Evolutionary conservation across 2,329 filamentous ascomycete genomes (phyloP), one percentile per base, ranked within the genome.

Genomic region (Chalaropsis thielavioides): DNA sequence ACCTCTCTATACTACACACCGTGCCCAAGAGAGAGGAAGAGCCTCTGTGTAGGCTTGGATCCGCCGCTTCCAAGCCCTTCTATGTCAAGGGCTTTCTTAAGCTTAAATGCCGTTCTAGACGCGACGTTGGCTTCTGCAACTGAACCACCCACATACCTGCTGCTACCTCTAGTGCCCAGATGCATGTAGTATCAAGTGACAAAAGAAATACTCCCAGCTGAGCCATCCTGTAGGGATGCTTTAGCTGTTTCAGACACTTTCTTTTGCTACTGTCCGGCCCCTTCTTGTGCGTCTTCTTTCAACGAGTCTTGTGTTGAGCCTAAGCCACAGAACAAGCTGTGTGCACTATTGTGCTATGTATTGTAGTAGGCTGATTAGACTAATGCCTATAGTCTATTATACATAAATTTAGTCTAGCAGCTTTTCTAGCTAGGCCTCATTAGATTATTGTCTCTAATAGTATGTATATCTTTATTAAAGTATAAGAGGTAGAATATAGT

Each of bases 11-110:
- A 11, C 51, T 19, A 58, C 51, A 58, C 51, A 35, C 27, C 51
- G 24, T 35, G 3, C 27, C 4, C 31, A n/a, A n/a, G 8, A 58
- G 15, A 31, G 5, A 35, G 35, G 7, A 35, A 35, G 51, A 58
- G 51, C 43, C n/a, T 46, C 15, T 46, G 15, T n/a, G 43, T 3
- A 17, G 17, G 24, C 24, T 11, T n/a, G 27, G 27, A 58, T 58
- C 27, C 51, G 24, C 51, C 27, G 46, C 51, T 58, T 58, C 51
- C 51, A 58, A 31, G 51, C 27, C 27, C 24, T 58, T 58, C 51
- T 35, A 35, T 58, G 51, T n/a, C 51, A 58, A 58, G 51, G 51
- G 15, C 51, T 35, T 35, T 58, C 51, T 58, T 58, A 58, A 58
- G 51, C 51, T 58, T 58, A 58, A 58, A 58, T 58, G 8, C 4